A percentile compares a stretch with the other conserved stretches of the same genome.
Conservation (phyloP, 164 flowering plant species). For the Piper longum region DNA sequence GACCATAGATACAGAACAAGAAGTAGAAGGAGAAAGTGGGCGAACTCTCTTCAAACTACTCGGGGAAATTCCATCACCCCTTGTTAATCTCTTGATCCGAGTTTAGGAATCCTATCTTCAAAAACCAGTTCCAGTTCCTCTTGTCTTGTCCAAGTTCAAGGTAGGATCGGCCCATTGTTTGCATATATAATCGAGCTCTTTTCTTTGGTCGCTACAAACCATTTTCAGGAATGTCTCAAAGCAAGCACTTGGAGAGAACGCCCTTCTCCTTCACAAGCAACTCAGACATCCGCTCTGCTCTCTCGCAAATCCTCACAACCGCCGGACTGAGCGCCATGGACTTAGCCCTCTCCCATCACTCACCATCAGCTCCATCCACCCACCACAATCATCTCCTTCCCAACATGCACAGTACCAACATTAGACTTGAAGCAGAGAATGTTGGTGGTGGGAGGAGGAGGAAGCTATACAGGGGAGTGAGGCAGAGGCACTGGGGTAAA, state of each 20-base stretch:
- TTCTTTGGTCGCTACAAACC: neutral
- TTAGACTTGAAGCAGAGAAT: neutral
- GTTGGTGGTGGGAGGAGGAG: constrained; percentile 10
- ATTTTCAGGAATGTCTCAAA: neutral
- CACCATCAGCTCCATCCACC: neutral
- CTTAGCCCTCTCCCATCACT: neutral
- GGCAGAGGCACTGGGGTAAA: constrained; percentile 99
- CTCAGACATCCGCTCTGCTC: neutral
- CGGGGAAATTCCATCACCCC: too few species aligned
- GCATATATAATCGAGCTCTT: neutral
- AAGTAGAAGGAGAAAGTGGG: too few species aligned
- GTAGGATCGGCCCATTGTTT: neutral
- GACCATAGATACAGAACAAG: too few species aligned
- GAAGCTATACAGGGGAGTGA: constrained; percentile 90
- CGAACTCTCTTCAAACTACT: too few species aligned
- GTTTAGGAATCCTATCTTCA: too few species aligned
- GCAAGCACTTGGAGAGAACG: neutral
- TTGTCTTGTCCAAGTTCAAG: too few species aligned
- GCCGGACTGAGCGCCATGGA: neutral
- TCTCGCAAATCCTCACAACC: neutral
- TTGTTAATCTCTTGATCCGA: too few species aligned
- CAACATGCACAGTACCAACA: neutral
- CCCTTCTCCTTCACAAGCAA: neutral
- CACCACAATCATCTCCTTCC: neutral
- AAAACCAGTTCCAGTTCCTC: too few species aligned